These are phyloP conservation scores for Canavalia gladiata DNA, from an alignment of 306 rosid genomes.

Conservation along the genomic window DNA sequence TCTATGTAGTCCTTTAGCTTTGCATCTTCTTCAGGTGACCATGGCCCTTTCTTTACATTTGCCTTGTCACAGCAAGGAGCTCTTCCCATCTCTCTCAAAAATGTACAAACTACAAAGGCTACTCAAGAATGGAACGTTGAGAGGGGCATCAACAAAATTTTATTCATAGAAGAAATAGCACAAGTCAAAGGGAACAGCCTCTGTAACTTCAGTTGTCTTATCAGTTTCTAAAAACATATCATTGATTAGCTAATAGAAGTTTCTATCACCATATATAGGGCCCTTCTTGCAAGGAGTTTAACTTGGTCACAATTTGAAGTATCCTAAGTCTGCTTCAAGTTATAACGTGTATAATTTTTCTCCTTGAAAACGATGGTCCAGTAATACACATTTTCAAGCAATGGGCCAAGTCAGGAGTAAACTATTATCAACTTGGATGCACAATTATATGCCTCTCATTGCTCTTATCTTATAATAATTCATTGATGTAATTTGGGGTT, in stretches of 20 bases:
- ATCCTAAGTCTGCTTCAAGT: conserved; percentile 50
- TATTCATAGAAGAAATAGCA: conserved; percentile 55
- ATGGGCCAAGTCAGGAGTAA: conserved; percentile 49
- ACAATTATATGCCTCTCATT: conserved; percentile 54
- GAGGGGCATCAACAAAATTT: conserved; percentile 38
- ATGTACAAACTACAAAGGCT: not conserved
- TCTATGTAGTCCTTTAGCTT: conserved; percentile 78
- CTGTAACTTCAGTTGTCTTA: conserved; percentile 56
- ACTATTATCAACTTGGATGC: conserved; percentile 50
- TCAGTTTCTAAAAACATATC: conserved; percentile 39
- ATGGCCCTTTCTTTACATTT: conserved; percentile 94
- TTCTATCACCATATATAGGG: conserved; percentile 56
- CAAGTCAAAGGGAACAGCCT: conserved; percentile 71
- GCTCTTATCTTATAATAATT: not conserved
- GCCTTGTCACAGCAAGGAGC: conserved; percentile 98
- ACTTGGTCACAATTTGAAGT: conserved; percentile 50
- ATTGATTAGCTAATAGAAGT: conserved; percentile 53
- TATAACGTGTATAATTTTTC: conserved; percentile 26
- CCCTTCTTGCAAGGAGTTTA: conserved; percentile 35
- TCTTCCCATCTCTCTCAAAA: conserved; percentile 69
- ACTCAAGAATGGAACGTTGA: conserved; percentile 37
- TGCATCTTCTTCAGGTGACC: conserved; percentile 97
- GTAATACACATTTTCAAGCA: conserved; percentile 44
- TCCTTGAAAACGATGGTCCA: conserved; percentile 54
- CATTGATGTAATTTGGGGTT: not conserved